Evolutionary conservation across 176 grass and related monocot species (phyloP).

Genomic region (Oryza rufipogon): DNA sequence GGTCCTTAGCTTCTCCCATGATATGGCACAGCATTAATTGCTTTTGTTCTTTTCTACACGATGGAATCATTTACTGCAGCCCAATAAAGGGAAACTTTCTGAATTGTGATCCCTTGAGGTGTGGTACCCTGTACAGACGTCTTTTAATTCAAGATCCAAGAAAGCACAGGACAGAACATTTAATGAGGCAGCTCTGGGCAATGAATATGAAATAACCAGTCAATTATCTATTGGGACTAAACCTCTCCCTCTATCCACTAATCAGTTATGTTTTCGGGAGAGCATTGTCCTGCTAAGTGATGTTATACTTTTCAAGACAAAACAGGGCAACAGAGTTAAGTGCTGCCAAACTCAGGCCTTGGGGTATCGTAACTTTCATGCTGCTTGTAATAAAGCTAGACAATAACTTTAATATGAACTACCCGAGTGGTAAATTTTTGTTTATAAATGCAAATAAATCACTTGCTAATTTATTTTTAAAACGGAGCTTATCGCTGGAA

Average conservation of each 20-base stretch:
- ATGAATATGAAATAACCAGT: slow-evolving; percentile 17
- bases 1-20: slow-evolving; percentile 12
- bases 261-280: neutral
- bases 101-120: slow-evolving; percentile 26
- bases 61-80: slow-evolving; percentile 40
- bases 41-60: neutral
- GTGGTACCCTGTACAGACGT: neutral
- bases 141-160: slow-evolving; percentile 22
- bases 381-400: neutral
- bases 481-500: neutral
- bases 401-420: neutral
- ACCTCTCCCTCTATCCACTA: too few relatives aligned
- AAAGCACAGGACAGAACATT: slow-evolving; percentile 16
- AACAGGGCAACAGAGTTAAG: neutral
- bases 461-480: neutral
- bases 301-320: neutral
- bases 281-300: neutral
- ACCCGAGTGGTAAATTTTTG: neutral
- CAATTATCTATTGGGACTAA: neutral
- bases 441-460: neutral
- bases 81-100: slow-evolving; percentile 1
- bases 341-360: neutral
- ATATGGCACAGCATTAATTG: slow-evolving; percentile 25
- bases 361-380: neutral
- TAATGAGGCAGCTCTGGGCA: slow-evolving; percentile 25